Evolutionary conservation across 345 rosid species (phyloP), one percentile per base, ranked within the genome.

Genomic region (Eucalyptus sp.): DNA sequence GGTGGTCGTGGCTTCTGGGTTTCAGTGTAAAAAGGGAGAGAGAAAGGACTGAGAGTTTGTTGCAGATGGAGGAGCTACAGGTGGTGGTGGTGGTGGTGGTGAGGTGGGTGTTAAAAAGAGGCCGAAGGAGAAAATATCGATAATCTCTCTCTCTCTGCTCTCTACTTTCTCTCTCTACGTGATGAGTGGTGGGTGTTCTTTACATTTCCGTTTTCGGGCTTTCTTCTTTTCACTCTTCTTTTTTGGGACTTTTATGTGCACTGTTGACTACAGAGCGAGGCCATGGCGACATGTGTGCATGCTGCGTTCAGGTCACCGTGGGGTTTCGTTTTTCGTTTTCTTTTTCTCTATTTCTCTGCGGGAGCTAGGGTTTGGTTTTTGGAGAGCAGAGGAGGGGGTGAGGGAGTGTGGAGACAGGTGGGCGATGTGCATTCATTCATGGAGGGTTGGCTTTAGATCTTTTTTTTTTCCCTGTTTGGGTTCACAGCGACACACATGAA

Each of bases 261-360:
- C 24, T 76, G 48, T 37, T 76, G 83, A 76, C 83, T 76, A 10
- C 87, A 64, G 86, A 58, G 87, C 84, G 89, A 41, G 54, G 86
- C 88, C 87, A 52, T 52, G 17, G 18, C 92, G 97, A 93, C 98
- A 97, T 93, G 94, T 96, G 97, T 93, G 92, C 92, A 87, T 54
- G 89, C 84, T 76, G 88, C 94, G 95, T 95, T 96, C 48, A 76
- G 83, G 83, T 27, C 83, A 37, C 37, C 43, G 48, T 76, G 83
- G 13, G 22, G 37, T 64, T 62, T 62, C 68, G 0, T 62, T 64
- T 71, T 71, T 20, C 8, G 12, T 37, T 18, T 76, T 37, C 24
- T 76, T 41, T 10, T 76, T 71, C 43, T 10, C 83, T 76, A 13
- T 76, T 37, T 76, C 24, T 41, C 18, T 6, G 83, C 24, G 46